Conservation (phyloP, 2,329 filamentous ascomycete genomes). For the Fusarium sp. region DNA sequence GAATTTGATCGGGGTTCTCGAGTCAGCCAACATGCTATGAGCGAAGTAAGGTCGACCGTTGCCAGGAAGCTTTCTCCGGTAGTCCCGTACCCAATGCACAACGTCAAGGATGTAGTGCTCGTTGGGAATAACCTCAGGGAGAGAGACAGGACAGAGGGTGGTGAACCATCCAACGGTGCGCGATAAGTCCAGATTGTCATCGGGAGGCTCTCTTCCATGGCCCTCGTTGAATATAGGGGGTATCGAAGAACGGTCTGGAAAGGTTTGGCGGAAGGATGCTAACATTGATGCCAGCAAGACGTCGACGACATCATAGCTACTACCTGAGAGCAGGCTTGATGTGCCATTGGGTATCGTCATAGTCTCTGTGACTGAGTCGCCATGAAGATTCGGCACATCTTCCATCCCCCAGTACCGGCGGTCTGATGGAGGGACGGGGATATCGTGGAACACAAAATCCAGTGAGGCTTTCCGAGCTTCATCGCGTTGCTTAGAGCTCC, state of each 20-base stretch:
- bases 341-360: neutral
- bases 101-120: conserved; percentile 23
- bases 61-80: conserved; percentile 25
- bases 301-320: conserved; percentile 43
- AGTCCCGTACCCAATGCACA: conserved; percentile 33
- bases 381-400: conserved; percentile 18
- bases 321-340: neutral
- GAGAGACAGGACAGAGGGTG: conserved; percentile 31
- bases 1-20: neutral
- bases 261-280: conserved; percentile 38
- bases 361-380: conserved; percentile 6
- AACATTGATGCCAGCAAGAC: conserved; percentile 44
- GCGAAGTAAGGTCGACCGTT: conserved; percentile 36
- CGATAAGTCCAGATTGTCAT: conserved; percentile 41
- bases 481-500: conserved; percentile 45
- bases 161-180: conserved; percentile 52
- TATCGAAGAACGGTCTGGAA: conserved; percentile 35
- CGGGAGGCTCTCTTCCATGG: conserved; percentile 47
- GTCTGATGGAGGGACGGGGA: conserved; percentile 18
- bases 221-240: conserved; percentile 47
- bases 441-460: conserved; percentile 10
- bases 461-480: conserved; percentile 13
- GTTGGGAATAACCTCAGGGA: conserved; percentile 19
- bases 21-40: neutral
- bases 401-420: conserved; percentile 39